Base-by-base conservation (phyloP, 257 asterid genomes). In the Gardenia jasminoides region DNA sequence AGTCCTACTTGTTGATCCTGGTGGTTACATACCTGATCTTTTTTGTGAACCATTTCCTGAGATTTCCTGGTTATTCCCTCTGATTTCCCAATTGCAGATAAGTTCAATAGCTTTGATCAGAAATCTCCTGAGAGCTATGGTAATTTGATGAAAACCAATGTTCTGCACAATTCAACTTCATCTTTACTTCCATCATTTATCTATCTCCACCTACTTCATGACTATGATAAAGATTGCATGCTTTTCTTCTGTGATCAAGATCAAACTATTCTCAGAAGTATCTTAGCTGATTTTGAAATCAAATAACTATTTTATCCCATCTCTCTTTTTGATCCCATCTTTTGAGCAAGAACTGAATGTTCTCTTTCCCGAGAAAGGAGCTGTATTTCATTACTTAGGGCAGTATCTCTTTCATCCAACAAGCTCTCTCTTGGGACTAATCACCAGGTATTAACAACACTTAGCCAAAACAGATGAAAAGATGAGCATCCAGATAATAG, bases 21-120 rank as follows among this genome's bases (percentile, higher is more conserved):
- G 89, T 78, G 67, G 30, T 33, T 89, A 90, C 82, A 86, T 94
- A 26, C 86, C 91, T 1, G 92, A 91, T 36, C 95, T 93, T 54
- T 93, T 94, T 79, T 93, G 99, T 7, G 97, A 93, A 74, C 99
- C 99, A 4, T 94, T 94, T 36, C 41, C 41, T 81, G 93, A 84
- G 24, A 80, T 50, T 28, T 91, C 99, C 9, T 94, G 99, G 98
- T 67, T 92, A 3, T 93, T 64, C 98, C 97, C 36, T 52, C 80
- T 62, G 92, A 90, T 67, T 92, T 93, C 80, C 96, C 98, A 50
- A 70, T 58, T 9, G 30, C 41, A 36, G 41, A 66, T 41, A 76
- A 86, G 43, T 89, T 88, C 79, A 67, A 39, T 2, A 67, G 78
- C 74, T 90, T 90, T 74, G 79, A 88, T 75, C 85, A 87, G 87